Conservation (phyloP, 768 basidiomycete species). For the Boletus rubropictus region DNA sequence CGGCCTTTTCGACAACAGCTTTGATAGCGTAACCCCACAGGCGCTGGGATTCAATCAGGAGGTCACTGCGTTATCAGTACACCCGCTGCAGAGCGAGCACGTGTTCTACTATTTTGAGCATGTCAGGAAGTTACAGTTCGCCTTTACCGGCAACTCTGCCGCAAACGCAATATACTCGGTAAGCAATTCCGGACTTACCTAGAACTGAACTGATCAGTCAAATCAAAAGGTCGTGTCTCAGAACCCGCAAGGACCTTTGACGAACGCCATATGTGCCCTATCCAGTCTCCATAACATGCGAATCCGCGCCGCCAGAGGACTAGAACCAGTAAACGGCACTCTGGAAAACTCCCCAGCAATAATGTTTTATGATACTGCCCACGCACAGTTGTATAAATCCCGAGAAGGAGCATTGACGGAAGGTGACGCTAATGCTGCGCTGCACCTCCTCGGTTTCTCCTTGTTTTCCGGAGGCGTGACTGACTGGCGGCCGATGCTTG, state of each 20-base stretch:
- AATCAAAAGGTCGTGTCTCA: slow-evolving; percentile 42
- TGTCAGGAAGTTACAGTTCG: slow-evolving; percentile 60
- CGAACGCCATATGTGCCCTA: slow-evolving; percentile 71
- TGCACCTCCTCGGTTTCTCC: slow-evolving; percentile 72
- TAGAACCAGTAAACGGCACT: slow-evolving; percentile 48
- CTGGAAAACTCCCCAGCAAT: slow-evolving; percentile 54
- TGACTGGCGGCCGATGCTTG: slow-evolving; percentile 67
- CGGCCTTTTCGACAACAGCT: slow-evolving; percentile 30
- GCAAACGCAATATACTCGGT: slow-evolving; percentile 64
- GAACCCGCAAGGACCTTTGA: slow-evolving; percentile 65
- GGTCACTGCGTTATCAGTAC: slow-evolving; percentile 27
- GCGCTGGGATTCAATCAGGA: slow-evolving; percentile 26
- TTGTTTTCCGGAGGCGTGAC: slow-evolving; percentile 61
- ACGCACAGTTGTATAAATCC: slow-evolving; percentile 55
- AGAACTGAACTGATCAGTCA: slow-evolving; percentile 15
- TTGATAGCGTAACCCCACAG: slow-evolving; percentile 31
- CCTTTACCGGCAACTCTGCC: slow-evolving; percentile 57
- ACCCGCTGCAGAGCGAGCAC: slow-evolving; percentile 49
- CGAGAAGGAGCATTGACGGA: slow-evolving; percentile 52
- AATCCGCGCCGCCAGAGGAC: slow-evolving; percentile 56
- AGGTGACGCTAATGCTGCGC: slow-evolving; percentile 69
- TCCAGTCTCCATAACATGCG: slow-evolving; percentile 64
- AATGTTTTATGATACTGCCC: slow-evolving; percentile 66
- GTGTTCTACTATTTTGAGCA: slow-evolving; percentile 73
- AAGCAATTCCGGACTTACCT: slow-evolving; percentile 26